A percentile compares a stretch with the other conserved stretches of the same genome.
These are phyloP conservation scores for Chlorencoelia australis DNA, from an alignment of 2,329 filamentous ascomycete species.

Conservation along the genomic window DNA sequence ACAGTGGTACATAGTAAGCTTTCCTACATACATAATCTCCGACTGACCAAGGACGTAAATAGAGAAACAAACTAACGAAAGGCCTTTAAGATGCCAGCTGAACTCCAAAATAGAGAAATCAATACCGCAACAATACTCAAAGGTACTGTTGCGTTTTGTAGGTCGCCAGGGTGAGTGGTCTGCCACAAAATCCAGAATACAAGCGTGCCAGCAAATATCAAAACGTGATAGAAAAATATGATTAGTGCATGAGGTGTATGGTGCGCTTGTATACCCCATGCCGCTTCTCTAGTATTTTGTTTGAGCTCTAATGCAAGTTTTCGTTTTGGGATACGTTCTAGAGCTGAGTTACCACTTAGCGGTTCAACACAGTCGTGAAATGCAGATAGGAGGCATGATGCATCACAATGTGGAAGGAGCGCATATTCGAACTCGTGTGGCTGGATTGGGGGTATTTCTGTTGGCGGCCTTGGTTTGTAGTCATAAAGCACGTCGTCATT, in stretches of 20 bases:
- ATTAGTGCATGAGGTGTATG: not conserved
- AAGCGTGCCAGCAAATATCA: not conserved
- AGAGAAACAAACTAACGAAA: too few relatives aligned
- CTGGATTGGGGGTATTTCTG: not conserved
- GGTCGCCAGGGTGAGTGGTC: not conserved
- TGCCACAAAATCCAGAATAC: constrained; percentile 3
- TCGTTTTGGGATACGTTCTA: not conserved
- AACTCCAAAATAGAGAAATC: constrained; percentile 3
- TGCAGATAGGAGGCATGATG: not conserved
- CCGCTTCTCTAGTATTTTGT: not conserved
- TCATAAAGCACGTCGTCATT: not conserved
- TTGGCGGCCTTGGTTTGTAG: not conserved
- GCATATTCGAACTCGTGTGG: not conserved
- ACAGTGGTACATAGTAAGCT: too few relatives aligned
- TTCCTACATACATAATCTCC: too few relatives aligned
- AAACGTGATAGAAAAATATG: not conserved
- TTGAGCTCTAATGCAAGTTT: not conserved
- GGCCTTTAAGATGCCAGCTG: too few relatives aligned
- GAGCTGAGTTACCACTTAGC: not conserved
- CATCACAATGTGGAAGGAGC: not conserved
- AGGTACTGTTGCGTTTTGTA: constrained; percentile 3
- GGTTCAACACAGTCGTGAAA: not conserved
- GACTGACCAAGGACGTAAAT: too few relatives aligned
- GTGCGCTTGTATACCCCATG: not conserved
- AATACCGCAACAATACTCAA: not conserved